A percentile compares a stretch with the other conserved stretches of the same genome.
Evolutionary conservation across 148 eudicot species (phyloP).

Genomic region (Euryodendron excelsum): DNA sequence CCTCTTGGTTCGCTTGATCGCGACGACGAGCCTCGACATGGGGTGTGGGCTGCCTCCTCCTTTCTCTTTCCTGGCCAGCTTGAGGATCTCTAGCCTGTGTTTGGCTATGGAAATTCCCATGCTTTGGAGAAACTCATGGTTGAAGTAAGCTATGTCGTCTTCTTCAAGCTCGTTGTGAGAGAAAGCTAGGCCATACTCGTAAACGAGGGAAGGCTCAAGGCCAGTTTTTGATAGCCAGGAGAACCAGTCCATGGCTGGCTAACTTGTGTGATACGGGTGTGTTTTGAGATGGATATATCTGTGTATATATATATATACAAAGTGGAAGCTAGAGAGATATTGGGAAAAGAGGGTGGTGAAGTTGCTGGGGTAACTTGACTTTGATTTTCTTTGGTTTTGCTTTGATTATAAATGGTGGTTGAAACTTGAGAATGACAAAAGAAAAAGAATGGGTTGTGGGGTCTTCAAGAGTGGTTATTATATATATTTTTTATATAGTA

Average conservation of each 20-base stretch:
- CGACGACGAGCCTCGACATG: constrained; percentile 41
- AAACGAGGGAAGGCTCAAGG: constrained; percentile 62
- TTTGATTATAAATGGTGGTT: constrained; percentile 23
- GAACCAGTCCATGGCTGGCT: constrained; percentile 75
- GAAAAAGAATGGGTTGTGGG: constrained; percentile 2
- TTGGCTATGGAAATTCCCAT: constrained; percentile 87
- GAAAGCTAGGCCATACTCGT: constrained; percentile 67
- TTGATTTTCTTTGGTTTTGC: neutral
- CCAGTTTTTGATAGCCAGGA: constrained; percentile 79
- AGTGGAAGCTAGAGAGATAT: neutral
- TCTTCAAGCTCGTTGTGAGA: constrained; percentile 78
- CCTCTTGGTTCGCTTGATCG: constrained; percentile 48
- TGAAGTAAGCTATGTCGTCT: constrained; percentile 70
- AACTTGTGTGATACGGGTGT: constrained; percentile 2
- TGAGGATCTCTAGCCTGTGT: constrained; percentile 85
- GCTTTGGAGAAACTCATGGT: constrained; percentile 89
- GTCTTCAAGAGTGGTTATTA: too few relatives aligned
- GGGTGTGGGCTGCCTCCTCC: constrained; percentile 17
- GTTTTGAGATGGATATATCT: neutral
- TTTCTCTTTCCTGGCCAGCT: constrained; percentile 49
- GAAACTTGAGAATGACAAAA: constrained; percentile 56
- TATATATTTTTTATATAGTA: too few relatives aligned
- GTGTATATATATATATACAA: neutral
- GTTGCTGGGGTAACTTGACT: constrained; percentile 9
- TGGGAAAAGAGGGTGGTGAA: neutral